Evolutionary conservation across 148 eudicot species (phyloP), one percentile per base, ranked within the genome.

Genomic region (Beta vulgaris): DNA sequence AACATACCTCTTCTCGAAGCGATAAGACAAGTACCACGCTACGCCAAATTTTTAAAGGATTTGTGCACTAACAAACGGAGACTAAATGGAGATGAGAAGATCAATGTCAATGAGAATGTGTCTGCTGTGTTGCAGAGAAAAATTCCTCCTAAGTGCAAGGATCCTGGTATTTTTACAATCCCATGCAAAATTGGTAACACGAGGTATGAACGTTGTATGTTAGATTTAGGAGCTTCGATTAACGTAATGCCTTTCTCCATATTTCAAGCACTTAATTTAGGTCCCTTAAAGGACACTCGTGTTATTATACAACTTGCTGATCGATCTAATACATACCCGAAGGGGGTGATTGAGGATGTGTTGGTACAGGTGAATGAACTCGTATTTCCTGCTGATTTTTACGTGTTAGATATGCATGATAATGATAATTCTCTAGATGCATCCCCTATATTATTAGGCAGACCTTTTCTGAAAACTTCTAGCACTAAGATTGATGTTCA

Each of bases 401-500:
- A 43, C 29, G 59, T 44, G 2, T 18, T 63, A 9, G 69, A 48
- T n/a, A n/a, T n/a, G n/a, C n/a, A n/a, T n/a, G n/a, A 19, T 29
- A 18, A 48, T 16, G 31, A 31, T 63, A 8, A 7, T 2, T 3
- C 42, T 21, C 2, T 16, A 12, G 36, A 19, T 8, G 0, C 34
- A 13, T 46, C 28, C 58, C 36, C 13, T 15, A 32, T 75, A 7
- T 26, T 82, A n/a, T 61, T 77, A 51, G 80, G 84, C 12, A 81
- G 84, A 71, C 77, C 80, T 0, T 80, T 80, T 13, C 36, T 80
- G 5, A 76, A 64, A 18, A 80, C 72, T n/a, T n/a, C n/a, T n/a
- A n/a, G n/a, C n/a, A n/a, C 76, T 2, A 72, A 76, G 28, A 81
- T 81, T 34, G 68, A 80, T 80, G 83, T 80, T 5, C 37, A 76